Conservation (phyloP, 306 rosid genomes). For the Gastrolobium villosum region DNA sequence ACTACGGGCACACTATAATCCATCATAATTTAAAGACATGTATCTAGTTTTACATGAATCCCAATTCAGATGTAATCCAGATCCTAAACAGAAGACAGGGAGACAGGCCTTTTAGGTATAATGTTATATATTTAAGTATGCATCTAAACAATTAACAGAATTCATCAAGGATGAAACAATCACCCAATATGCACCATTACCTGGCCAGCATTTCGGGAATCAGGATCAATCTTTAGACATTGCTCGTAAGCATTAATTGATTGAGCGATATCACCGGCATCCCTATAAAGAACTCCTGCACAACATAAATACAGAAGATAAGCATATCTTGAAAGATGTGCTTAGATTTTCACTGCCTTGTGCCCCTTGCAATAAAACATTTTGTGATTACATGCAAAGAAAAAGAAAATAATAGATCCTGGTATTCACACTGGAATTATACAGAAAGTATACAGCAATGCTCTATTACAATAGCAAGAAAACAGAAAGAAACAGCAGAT, state of each 20-base stretch:
- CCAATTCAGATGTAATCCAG: neutral
- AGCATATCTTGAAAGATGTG: conserved; percentile 12
- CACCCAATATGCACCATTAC: conserved; percentile 55
- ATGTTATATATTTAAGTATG: no score
- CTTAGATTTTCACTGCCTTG: neutral
- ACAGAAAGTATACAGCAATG: no score
- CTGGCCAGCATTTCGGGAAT: conserved; percentile 99
- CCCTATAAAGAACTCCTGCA: conserved; percentile 95
- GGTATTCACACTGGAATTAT: no score
- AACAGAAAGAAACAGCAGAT: no score
- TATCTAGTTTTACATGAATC: neutral
- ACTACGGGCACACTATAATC: no score
- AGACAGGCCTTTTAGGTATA: no score
- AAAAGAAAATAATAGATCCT: neutral
- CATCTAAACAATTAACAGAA: neutral
- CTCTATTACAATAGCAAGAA: no score
- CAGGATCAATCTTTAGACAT: conserved; percentile 95
- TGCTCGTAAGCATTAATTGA: conserved; percentile 96
- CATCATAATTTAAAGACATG: neutral
- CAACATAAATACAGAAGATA: conserved; percentile 45
- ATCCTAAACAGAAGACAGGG: neutral
- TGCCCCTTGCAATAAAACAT: conserved; percentile 20
- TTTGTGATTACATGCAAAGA: neutral
- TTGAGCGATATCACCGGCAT: conserved; percentile 86
- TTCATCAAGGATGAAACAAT: conserved; percentile 13